Evolutionary conservation across 2,329 filamentous ascomycete species (phyloP), one percentile per base, ranked within the genome.

Genomic region (Cytospora schulzeri): DNA sequence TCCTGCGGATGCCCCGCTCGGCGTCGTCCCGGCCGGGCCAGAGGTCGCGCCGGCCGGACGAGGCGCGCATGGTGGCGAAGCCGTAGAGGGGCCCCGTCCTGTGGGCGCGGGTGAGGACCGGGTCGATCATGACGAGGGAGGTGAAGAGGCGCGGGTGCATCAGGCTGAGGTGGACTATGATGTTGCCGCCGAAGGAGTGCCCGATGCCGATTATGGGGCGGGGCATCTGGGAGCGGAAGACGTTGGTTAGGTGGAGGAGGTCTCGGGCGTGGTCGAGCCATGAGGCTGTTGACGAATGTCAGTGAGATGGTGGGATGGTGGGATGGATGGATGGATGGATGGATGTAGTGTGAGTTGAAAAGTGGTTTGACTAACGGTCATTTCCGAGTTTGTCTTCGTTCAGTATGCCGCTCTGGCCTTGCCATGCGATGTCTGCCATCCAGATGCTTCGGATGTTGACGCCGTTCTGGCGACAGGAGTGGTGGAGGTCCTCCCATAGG

Each of bases 181-280:
- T 85, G 73, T 85, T 86, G 68, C 85, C 93, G 70, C 94, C 94
- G 81, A 96, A 93, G 70, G 92, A 96, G 78, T 98, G 94, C 19
- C 92, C 94, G 31, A 98, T 77, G 63, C 91, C 93, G 68, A 97
- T 78, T 24, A 97, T 81, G 1, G 94, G 94, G 0, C 90, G 89
- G 15, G 91, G 90, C 84, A 95, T 93, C 67, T 91, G 81, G 17
- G 83, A 79, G 51, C 92, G 90, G 77, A 97, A 94, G 61, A 86
- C 82, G 76, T 97, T 97, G 78, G 95, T 84, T 77, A 97, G 85
- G 73, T 94, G 87, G 22, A 95, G 83, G 4, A 97, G 85, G 75
- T 98, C 94, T 55, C 93, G 87, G 54, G 91, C 80, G 74, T 95
- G 88, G 77, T 98, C 94, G 68, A 88, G 83, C 93, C 93, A 98